phyloP scores from a whole-genome alignment of 2,329 filamentous ascomycete genomes.

The Nannizzia gypsea region DNA sequence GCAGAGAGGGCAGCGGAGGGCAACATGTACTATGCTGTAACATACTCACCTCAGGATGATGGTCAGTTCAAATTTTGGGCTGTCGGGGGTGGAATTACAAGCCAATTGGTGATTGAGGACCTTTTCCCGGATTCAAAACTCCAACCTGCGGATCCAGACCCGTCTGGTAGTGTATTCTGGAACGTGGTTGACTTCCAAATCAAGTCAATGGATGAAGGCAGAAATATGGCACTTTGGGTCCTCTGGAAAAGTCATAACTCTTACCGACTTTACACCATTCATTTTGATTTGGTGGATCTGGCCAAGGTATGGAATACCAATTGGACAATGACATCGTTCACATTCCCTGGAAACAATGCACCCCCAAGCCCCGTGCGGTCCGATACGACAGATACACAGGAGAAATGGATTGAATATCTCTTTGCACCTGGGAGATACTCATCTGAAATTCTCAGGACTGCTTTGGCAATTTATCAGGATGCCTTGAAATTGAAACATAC shows the following conservation, averaged over 20 bases:
- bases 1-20: slow-evolving; percentile 37
- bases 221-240: slow-evolving; percentile 55
- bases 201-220: slow-evolving; percentile 42
- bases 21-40: slow-evolving; percentile 53
- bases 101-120: slow-evolving; percentile 53
- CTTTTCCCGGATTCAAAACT: slow-evolving; percentile 54
- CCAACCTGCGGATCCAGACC: slow-evolving; percentile 51
- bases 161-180: slow-evolving; percentile 63
- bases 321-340: slow-evolving; percentile 60
- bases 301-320: slow-evolving; percentile 50
- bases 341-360: slow-evolving; percentile 42
- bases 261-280: slow-evolving; percentile 61
- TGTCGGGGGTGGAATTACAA: slow-evolving; percentile 50
- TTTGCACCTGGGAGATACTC: slow-evolving; percentile 76
- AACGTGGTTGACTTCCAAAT: slow-evolving; percentile 65
- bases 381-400: slow-evolving; percentile 58
- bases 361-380: slow-evolving; percentile 49
- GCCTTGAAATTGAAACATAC: slow-evolving; percentile 36
- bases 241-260: slow-evolving; percentile 77
- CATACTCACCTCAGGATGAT: slow-evolving; percentile 75
- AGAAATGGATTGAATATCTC: slow-evolving; percentile 78
- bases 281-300: slow-evolving; percentile 57
- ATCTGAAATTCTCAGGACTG: slow-evolving; percentile 66
- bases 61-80: slow-evolving; percentile 95
- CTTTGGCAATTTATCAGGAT: slow-evolving; percentile 68